Evolutionary conservation across 805 yeast genomes (phyloP).

Genomic region (Saitoella complicata): DNA sequence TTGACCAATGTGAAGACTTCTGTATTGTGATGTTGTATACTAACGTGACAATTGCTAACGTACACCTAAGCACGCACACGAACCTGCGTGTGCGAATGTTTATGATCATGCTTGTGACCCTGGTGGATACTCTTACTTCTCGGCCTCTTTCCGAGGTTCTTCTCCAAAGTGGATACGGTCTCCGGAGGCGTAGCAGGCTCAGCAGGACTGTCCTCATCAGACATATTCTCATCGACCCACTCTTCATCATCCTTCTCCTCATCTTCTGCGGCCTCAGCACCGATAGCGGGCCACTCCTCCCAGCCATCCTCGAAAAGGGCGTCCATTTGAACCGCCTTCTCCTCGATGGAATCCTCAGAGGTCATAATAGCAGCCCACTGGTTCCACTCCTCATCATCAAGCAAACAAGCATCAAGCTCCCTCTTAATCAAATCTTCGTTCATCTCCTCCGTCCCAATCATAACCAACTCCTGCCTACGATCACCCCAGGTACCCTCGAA

Average conservation of each 20-base stretch:
- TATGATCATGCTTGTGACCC: too few species aligned
- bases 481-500: slow-evolving; percentile 28
- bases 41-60: too few species aligned
- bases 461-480: slow-evolving; percentile 30
- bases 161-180: too few species aligned
- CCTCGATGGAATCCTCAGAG: slow-evolving; percentile 20
- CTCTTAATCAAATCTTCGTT: slow-evolving; percentile 19
- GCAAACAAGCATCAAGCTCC: slow-evolving; percentile 25
- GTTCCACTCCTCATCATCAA: slow-evolving; percentile 25
- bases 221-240: not conserved
- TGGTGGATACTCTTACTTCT: too few species aligned
- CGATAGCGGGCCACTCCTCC: slow-evolving; percentile 25
- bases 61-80: too few species aligned
- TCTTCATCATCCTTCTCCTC: slow-evolving; percentile 1
- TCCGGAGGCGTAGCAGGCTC: too few species aligned
- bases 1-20: too few species aligned
- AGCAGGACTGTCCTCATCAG: too few species aligned
- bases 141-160: too few species aligned
- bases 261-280: slow-evolving; percentile 12
- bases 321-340: slow-evolving; percentile 9
- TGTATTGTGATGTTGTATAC: too few species aligned
- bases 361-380: slow-evolving; percentile 18
- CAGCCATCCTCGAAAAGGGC: slow-evolving; percentile 27
- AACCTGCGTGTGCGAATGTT: too few species aligned
- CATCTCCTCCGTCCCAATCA: slow-evolving; percentile 26